Conservation (phyloP, 164 flowering plant genomes). For the Stephania japonica region DNA sequence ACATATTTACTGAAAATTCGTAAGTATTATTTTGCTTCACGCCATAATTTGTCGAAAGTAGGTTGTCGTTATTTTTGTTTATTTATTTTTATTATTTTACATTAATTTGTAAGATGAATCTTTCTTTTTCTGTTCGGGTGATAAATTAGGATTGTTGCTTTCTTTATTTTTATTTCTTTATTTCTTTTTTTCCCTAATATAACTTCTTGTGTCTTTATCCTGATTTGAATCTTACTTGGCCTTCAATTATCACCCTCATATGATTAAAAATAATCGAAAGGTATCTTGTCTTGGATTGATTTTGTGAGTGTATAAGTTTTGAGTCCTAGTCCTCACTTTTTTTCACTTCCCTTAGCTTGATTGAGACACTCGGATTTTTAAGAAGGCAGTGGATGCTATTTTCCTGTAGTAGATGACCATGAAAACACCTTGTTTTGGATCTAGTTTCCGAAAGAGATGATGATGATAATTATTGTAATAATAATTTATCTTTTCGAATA, state of each 20-base stretch:
- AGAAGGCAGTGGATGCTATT: too few relatives aligned
- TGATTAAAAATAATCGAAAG: neutral
- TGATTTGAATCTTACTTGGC: neutral
- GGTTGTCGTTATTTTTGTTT: neutral
- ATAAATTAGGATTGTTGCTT: neutral
- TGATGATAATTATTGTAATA: too few relatives aligned
- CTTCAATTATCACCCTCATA: neutral
- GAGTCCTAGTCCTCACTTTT: neutral
- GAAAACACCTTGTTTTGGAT: too few relatives aligned
- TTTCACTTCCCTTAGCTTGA: too few relatives aligned
- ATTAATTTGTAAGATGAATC: neutral
- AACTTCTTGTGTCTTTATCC: neutral
- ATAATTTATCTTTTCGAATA: too few relatives aligned
- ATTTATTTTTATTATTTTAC: neutral
- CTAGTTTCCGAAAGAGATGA: too few relatives aligned
- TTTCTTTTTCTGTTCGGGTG: neutral
- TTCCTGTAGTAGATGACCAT: too few relatives aligned
- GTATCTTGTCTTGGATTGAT: neutral
- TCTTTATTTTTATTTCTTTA: neutral
- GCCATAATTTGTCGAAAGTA: neutral
- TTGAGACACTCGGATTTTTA: too few relatives aligned
- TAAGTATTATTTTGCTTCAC: conserved; percentile 34
- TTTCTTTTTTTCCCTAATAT: neutral
- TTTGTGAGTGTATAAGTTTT: neutral
- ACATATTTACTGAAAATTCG: conserved; percentile 60